Conservation (phyloP, 202 grass and related monocot species). For the Thinopyrum obtusiflorum region DNA sequence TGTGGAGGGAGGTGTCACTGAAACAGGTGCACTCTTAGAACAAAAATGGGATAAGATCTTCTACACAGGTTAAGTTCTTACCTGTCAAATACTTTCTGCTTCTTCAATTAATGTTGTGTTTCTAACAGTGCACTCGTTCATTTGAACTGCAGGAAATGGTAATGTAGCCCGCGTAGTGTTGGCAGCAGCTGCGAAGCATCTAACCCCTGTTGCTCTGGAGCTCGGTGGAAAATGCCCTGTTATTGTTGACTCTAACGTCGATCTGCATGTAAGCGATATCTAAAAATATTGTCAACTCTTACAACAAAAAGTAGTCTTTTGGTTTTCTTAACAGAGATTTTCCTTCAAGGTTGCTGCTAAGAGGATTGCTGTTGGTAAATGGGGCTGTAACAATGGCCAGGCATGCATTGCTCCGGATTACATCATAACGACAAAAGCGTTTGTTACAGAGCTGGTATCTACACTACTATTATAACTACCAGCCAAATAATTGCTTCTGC, state of each 20-base stretch:
- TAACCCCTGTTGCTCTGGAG: conserved; percentile 83
- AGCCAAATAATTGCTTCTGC: neutral
- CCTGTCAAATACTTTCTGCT: conserved; percentile 1
- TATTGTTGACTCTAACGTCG: conserved; percentile 71
- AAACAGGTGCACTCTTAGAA: conserved; percentile 73
- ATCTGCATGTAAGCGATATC: conserved; percentile 64
- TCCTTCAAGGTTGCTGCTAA: conserved; percentile 56
- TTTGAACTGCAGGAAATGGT: conserved; percentile 56
- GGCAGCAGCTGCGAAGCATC: conserved; percentile 79
- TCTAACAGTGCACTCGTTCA: neutral
- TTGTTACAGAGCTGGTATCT: conserved; percentile 72
- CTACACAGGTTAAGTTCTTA: conserved; percentile 72
- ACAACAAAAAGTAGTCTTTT: neutral
- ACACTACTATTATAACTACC: neutral
- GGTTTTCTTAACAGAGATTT: neutral
- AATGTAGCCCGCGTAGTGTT: conserved; percentile 70
- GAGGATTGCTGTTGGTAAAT: conserved; percentile 86
- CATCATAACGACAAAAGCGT: conserved; percentile 82
- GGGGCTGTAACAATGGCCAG: conserved; percentile 95
- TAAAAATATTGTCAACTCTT: neutral
- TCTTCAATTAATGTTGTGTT: neutral
- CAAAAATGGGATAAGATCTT: conserved; percentile 98
- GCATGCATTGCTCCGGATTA: conserved; percentile 97
- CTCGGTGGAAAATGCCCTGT: conserved; percentile 95
- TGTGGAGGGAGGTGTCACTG: conserved; percentile 65